phyloP scores from a whole-genome alignment of 371 early-diverging fungal species.

The Umbelopsis sp. region DNA sequence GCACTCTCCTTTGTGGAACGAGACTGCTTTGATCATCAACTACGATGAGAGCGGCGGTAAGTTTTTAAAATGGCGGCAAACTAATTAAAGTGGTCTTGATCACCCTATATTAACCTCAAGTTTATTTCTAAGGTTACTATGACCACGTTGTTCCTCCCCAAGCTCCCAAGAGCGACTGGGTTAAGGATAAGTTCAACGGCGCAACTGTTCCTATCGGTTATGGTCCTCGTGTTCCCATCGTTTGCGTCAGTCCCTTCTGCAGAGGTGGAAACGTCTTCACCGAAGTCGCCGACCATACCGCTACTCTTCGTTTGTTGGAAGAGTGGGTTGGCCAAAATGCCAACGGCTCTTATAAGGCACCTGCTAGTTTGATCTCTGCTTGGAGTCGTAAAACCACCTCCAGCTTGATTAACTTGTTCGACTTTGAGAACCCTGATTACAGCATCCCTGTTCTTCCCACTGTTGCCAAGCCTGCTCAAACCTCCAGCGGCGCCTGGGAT shows the following conservation, averaged over 20 bases:
- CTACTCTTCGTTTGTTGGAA: conserved; percentile 31
- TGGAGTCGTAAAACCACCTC: conserved; percentile 28
- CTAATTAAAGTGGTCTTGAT: too few species aligned
- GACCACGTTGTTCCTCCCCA: conserved; percentile 33
- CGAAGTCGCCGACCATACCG: conserved; percentile 33
- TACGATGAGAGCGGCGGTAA: conserved; percentile 32
- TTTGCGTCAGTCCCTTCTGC: conserved; percentile 30
- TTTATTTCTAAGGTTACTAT: conserved; percentile 23
- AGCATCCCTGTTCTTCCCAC: conserved; percentile 30
- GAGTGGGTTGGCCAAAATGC: conserved; percentile 32
- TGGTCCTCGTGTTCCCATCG: conserved; percentile 36
- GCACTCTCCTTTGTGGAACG: conserved; percentile 26
- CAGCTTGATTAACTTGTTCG: conserved; percentile 27
- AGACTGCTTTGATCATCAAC: conserved; percentile 34
- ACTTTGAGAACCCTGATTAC: conserved; percentile 32
- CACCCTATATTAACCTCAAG: too few species aligned
- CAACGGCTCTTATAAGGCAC: conserved; percentile 27
- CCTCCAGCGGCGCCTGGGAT: conserved; percentile 23
- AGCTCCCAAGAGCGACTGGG: conserved; percentile 25
- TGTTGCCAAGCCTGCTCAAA: not conserved
- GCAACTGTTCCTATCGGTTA: conserved; percentile 16
- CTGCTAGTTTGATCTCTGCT: conserved; percentile 27
- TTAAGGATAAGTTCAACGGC: conserved; percentile 25
- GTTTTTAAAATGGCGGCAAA: not conserved
- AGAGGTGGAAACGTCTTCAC: conserved; percentile 36